Conservation (phyloP, 371 early-diverging fungal species). For the Mucor indicus region DNA sequence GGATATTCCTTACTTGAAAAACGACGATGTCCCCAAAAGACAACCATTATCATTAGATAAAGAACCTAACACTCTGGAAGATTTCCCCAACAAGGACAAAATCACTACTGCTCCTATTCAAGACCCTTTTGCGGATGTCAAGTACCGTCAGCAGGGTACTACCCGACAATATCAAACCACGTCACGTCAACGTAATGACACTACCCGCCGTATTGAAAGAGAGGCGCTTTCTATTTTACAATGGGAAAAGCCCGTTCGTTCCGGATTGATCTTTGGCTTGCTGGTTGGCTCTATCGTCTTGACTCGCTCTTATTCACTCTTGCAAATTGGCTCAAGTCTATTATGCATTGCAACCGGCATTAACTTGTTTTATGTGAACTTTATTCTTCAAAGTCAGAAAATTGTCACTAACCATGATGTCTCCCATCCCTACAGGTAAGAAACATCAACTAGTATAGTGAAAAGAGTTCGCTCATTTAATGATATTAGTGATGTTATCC, state of each 20-base stretch:
- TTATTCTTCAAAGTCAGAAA: not conserved
- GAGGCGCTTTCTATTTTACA: conserved; percentile 7
- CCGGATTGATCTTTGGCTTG: conserved; percentile 10
- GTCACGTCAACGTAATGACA: conserved; percentile 9
- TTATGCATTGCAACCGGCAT: conserved; percentile 24
- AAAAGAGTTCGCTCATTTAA: too few species aligned
- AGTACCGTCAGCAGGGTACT: too few species aligned
- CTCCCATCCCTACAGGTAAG: conserved; percentile 36
- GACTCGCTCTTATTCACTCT: conserved; percentile 25
- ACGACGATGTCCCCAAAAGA: not conserved
- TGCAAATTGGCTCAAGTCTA: conserved; percentile 25
- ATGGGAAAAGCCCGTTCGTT: conserved; percentile 35
- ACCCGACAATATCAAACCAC: too few species aligned
- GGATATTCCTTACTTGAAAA: too few species aligned
- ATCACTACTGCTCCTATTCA: not conserved
- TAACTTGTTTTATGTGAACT: conserved; percentile 29
- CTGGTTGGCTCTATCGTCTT: conserved; percentile 15
- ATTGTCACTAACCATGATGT: not conserved
- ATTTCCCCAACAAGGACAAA: too few species aligned
- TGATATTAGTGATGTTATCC: conserved; percentile 22
- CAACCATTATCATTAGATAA: too few species aligned
- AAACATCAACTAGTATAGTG: not conserved
- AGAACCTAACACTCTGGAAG: too few species aligned
- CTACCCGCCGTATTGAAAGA: not conserved
- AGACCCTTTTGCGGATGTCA: too few species aligned